These are phyloP conservation scores for Ogataea salicorniae DNA, from an alignment of 805 yeast species.

Conservation along the genomic window DNA sequence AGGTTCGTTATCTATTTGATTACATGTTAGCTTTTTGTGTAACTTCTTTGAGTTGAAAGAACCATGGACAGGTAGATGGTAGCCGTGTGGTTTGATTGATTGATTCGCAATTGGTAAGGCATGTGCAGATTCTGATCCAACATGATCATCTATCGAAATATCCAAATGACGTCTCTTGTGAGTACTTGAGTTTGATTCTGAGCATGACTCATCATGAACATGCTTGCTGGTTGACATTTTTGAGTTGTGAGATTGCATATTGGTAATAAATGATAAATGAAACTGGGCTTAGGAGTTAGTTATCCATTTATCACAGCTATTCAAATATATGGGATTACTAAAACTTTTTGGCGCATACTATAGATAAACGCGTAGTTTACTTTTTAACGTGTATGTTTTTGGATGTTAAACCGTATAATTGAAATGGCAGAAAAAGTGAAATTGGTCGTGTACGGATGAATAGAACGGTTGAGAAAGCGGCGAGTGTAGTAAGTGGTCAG, in stretches of 20 bases:
- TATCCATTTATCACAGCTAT: background rate
- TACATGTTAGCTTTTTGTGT: conserved; percentile 25
- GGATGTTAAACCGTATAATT: too few relatives aligned
- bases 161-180: conserved; percentile 21
- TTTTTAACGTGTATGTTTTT: too few relatives aligned
- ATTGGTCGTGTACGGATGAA: too few relatives aligned
- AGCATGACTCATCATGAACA: conserved; percentile 3
- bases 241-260: background rate
- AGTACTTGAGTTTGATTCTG: conserved; percentile 2
- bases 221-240: conserved; percentile 6
- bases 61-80: conserved; percentile 26
- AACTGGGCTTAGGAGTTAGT: too few relatives aligned
- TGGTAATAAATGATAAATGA: background rate
- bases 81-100: conserved; percentile 24
- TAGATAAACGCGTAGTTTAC: background rate
- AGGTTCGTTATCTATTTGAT: conserved; percentile 32
- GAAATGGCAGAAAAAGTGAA: too few relatives aligned
- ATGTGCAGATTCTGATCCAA: conserved; percentile 26
- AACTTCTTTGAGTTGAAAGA: conserved; percentile 20
- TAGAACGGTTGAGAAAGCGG: too few relatives aligned
- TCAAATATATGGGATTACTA: background rate
- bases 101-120: conserved; percentile 30
- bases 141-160: conserved; percentile 16
- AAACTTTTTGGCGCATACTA: too few relatives aligned
- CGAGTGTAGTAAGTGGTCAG: too few relatives aligned